Evolutionary conservation across 148 eudicot genomes (phyloP).

Genomic region (Drosera capensis): DNA sequence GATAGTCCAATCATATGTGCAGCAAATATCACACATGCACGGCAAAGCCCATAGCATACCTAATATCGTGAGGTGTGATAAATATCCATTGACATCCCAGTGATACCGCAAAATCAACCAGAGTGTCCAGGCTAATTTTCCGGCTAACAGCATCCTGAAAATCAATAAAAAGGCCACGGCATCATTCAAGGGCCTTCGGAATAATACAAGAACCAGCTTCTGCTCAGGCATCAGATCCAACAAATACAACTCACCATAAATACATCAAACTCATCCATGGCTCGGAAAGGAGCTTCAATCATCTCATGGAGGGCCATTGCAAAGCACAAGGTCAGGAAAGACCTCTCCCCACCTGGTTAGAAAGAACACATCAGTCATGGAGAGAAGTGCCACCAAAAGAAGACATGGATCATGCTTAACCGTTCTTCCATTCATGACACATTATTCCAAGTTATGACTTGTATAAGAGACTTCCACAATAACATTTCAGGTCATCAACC

Average conservation of each 20-base stretch:
- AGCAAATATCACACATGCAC: neutral
- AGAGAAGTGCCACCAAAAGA: too few species aligned
- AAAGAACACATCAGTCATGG: slow-evolving; percentile 4
- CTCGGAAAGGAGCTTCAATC: slow-evolving; percentile 98
- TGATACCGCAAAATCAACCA: slow-evolving; percentile 77
- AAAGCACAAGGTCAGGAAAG: slow-evolving; percentile 91
- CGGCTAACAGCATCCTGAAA: slow-evolving; percentile 93
- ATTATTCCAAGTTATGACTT: neutral
- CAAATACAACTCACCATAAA: slow-evolving; percentile 51
- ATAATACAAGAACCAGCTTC: neutral
- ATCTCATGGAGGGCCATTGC: slow-evolving; percentile 93
- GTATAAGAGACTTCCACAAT: too few species aligned
- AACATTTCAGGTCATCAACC: too few species aligned
- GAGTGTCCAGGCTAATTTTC: slow-evolving; percentile 84
- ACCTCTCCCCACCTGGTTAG: slow-evolving; percentile 80
- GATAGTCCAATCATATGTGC: neutral
- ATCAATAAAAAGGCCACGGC: slow-evolving; percentile 4
- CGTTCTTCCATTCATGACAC: neutral
- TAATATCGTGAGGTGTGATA: slow-evolving; percentile 95
- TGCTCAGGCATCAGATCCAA: neutral
- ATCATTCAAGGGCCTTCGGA: neutral
- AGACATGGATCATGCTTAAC: neutral
- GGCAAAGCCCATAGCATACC: slow-evolving; percentile 24
- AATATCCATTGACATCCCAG: slow-evolving; percentile 97
- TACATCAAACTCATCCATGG: slow-evolving; percentile 98